Evolutionary conservation across 257 asterid species (phyloP).

Genomic region (Thymus mandschuricus): DNA sequence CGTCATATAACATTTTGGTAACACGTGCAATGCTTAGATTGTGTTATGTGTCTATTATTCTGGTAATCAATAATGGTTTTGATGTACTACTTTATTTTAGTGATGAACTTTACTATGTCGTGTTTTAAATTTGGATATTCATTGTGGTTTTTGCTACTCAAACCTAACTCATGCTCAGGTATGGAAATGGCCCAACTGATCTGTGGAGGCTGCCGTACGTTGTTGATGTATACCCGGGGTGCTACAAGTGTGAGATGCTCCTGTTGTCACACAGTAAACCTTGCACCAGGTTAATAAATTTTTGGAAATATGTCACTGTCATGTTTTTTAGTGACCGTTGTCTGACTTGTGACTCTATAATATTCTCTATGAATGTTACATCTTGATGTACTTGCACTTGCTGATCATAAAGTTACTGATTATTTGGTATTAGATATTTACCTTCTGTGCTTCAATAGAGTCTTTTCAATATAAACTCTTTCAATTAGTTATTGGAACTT

Average conservation of each 20-base stretch:
- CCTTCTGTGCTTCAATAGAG: background rate
- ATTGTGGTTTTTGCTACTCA: constrained; percentile 30
- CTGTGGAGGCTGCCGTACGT: constrained; percentile 92
- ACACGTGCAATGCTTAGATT: background rate
- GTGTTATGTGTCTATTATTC: constrained; percentile 7
- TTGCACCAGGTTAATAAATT: constrained; percentile 70
- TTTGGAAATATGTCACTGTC: background rate
- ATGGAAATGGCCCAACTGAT: constrained; percentile 91
- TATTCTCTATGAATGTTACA: background rate
- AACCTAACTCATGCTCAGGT: constrained; percentile 45
- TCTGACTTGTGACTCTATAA: background rate
- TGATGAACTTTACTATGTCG: background rate
- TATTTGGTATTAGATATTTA: background rate
- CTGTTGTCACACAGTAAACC: constrained; percentile 89
- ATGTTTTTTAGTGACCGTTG: constrained; percentile 5
- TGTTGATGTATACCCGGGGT: constrained; percentile 81
- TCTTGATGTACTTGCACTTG: background rate
- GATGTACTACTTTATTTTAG: constrained; percentile 10
- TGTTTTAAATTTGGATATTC: constrained; percentile 11
- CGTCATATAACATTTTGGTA: background rate
- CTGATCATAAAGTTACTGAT: background rate
- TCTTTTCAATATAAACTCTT: background rate
- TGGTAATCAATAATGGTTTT: background rate
- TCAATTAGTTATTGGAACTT: background rate
- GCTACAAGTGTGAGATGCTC: constrained; percentile 94